Evolutionary conservation across 2,329 filamentous ascomycete species (phyloP).

Genomic region (Fusarium devonianum): DNA sequence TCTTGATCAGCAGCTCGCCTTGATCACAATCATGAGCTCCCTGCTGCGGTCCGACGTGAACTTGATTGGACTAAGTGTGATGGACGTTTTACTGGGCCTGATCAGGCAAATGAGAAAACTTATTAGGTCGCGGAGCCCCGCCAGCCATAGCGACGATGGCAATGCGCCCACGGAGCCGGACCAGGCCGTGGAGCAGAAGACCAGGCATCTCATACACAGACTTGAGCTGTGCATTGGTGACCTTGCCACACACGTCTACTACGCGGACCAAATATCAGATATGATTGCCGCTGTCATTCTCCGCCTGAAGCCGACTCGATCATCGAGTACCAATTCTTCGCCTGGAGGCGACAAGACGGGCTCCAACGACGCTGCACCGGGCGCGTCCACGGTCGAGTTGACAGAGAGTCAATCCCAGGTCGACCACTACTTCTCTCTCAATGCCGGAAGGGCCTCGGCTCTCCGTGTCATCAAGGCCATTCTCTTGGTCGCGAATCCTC

Average conservation of each 20-base stretch:
- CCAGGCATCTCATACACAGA: slow-evolving; percentile 70
- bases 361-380: slow-evolving; percentile 45
- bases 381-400: slow-evolving; percentile 49
- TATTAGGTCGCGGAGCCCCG: slow-evolving; percentile 66
- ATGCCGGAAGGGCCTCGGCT: slow-evolving; percentile 67
- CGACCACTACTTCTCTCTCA: slow-evolving; percentile 62
- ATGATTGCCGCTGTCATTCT: slow-evolving; percentile 85
- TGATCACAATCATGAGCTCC: slow-evolving; percentile 81
- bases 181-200: slow-evolving; percentile 52
- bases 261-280: slow-evolving; percentile 93
- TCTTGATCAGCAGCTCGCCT: slow-evolving; percentile 74
- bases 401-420: slow-evolving; percentile 52
- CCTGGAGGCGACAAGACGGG: slow-evolving; percentile 57
- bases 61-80: slow-evolving; percentile 92
- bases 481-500: slow-evolving; percentile 79
- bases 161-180: slow-evolving; percentile 45
- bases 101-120: slow-evolving; percentile 83
- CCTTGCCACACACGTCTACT: slow-evolving; percentile 93
- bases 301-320: slow-evolving; percentile 73
- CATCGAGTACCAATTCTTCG: slow-evolving; percentile 53
- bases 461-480: slow-evolving; percentile 84
- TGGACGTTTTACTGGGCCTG: slow-evolving; percentile 88
- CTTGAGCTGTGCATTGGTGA: slow-evolving; percentile 88
- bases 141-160: slow-evolving; percentile 46
- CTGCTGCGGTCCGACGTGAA: slow-evolving; percentile 89